Base-by-base conservation (phyloP, 2,329 filamentous ascomycete species). In the Lasiodiplodia theobromae region DNA sequence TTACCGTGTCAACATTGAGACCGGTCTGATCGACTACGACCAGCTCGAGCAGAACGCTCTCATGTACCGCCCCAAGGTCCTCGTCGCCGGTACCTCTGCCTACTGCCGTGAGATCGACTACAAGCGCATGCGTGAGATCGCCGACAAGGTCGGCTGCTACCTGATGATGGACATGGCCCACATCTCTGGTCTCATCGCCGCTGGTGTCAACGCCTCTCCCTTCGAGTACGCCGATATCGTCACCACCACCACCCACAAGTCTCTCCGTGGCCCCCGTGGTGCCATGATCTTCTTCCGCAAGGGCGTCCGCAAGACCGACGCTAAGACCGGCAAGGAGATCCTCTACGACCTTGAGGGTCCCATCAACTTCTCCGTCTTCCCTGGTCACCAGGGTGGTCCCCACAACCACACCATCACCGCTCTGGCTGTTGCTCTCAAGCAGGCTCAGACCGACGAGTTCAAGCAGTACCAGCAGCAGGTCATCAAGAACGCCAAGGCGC, bases 381-480 rank as follows among this genome's bases (percentile, higher is more conserved):
- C 96, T 18, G 96, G 96, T 68, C 96, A 99, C 82, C 96, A 99
- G 81, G 96, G 96, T 78, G 96, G 96, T 28, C 96, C 96, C 66
- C 96, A 99, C 84, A 99, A 99, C 85, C 96, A 99, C 86, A 99
- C 96, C 74, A 99, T 99, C 80, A 96, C 96, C 44, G 96, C 96
- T 54, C 86, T 99, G 34, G 90, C 96, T 23, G 96, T 99, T 60
- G 96, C 96, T 14, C 87, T 99, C 69, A 96, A 97, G 84, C 96
- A 99, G 82, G 93, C 93, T 3, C 93, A 94, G 78, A 89, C 89
- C 6, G 88, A 91, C 60, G 94, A 97, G 77, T 99, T 99, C 86
- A 92, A 91, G 79, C 87, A 92, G 67, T 99, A 99, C 83, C 96
- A 99, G 82, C 86, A 92, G 76, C 91, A 93, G 77, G 94, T 98